Evolutionary conservation across 2,329 filamentous ascomycete species (phyloP).

Genomic region (Atkinsonella hypoxylon): DNA sequence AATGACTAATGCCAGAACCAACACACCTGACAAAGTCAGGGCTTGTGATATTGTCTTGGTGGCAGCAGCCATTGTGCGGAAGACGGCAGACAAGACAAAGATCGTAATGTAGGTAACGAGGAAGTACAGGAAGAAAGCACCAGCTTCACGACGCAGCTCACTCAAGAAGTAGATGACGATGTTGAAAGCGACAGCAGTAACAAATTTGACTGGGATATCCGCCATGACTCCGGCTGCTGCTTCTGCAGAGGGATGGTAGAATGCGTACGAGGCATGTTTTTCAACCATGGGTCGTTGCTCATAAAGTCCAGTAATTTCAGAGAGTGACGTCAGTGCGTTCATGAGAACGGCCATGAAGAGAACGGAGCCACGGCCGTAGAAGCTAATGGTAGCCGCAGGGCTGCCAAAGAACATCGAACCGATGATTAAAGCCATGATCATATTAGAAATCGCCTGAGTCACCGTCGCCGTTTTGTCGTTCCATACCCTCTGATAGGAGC

Average conservation of each 20-base stretch:
- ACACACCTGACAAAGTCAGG: constrained; percentile 37
- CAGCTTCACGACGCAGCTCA: constrained; percentile 42
- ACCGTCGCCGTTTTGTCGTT: constrained; percentile 37
- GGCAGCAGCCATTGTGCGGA: constrained; percentile 59
- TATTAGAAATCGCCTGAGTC: constrained; percentile 32
- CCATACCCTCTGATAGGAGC: constrained; percentile 40
- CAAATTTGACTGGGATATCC: constrained; percentile 47
- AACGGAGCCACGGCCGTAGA: constrained; percentile 42
- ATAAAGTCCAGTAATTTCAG: constrained; percentile 37
- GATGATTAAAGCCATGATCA: constrained; percentile 48
- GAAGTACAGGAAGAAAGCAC: constrained; percentile 65
- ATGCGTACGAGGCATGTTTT: constrained; percentile 36
- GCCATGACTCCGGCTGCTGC: constrained; percentile 40
- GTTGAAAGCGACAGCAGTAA: constrained; percentile 38
- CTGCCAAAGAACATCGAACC: constrained; percentile 48
- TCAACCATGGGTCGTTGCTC: constrained; percentile 35
- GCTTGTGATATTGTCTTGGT: constrained; percentile 54
- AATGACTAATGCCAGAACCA: constrained; percentile 48
- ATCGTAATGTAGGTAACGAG: constrained; percentile 57
- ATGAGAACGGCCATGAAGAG: constrained; percentile 50
- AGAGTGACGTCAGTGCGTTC: constrained; percentile 45
- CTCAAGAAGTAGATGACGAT: constrained; percentile 46
- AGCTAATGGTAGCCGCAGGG: constrained; percentile 35
- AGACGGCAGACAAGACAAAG: constrained; percentile 64
- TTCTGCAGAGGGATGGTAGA: constrained; percentile 40